A percentile compares a stretch with the other conserved stretches of the same genome.
Conservation (phyloP, 2,329 filamentous ascomycete genomes). For the Didymella pinodella region DNA sequence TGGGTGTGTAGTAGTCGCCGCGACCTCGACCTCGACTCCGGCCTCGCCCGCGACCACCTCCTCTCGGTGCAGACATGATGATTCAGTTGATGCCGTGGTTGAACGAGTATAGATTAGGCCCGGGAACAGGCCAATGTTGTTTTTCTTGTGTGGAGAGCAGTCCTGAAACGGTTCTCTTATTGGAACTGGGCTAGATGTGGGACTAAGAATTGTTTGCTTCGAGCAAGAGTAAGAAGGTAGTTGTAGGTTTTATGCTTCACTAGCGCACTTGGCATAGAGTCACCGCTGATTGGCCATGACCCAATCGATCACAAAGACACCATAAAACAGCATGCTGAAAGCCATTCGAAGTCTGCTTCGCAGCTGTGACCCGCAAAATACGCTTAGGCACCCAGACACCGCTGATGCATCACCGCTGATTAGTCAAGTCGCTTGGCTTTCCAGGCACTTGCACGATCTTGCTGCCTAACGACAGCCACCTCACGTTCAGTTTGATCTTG, state of each 20-base stretch:
- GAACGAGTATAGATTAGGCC: background rate
- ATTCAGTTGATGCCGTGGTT: background rate
- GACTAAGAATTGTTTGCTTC: background rate
- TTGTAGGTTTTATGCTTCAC: conserved; percentile 17
- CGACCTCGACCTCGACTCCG: conserved; percentile 34
- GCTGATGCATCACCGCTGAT: background rate
- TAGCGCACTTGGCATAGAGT: conserved; percentile 10
- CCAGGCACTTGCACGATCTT: conserved; percentile 2
- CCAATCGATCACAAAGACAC: too few species aligned
- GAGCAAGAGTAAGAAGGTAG: conserved; percentile 5
- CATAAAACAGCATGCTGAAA: too few species aligned
- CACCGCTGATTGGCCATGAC: conserved; percentile 4
- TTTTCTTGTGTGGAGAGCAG: background rate
- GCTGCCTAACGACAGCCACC: conserved; percentile 6
- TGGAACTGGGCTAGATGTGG: background rate
- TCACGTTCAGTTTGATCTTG: background rate
- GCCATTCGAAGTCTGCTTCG: background rate
- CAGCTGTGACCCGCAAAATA: background rate
- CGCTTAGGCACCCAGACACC: background rate
- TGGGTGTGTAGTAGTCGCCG: conserved; percentile 28
- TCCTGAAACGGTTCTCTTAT: background rate
- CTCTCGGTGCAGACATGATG: conserved; percentile 25
- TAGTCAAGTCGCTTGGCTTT: conserved; percentile 3
- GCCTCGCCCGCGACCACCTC: conserved; percentile 28
- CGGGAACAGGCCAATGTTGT: too few species aligned